A percentile compares a stretch with the other conserved stretches of the same genome.
These are phyloP conservation scores for Calonectria leucothoes DNA, from an alignment of 2,329 filamentous ascomycete genomes.

Conservation along the genomic window DNA sequence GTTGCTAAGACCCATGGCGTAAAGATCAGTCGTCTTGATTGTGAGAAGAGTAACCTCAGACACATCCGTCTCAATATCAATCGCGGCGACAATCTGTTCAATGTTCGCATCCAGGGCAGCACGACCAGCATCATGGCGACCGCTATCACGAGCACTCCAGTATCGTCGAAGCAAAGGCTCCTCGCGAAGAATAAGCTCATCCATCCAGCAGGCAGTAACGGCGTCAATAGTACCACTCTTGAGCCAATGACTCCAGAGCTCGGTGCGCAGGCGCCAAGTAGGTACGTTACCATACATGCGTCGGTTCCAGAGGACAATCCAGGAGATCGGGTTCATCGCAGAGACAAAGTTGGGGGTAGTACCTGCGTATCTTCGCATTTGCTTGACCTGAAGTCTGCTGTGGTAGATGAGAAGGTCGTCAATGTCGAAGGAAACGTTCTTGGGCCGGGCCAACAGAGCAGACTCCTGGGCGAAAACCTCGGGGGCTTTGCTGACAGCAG, in stretches of 20 bases:
- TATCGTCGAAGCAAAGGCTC: slow-evolving; percentile 24
- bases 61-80: slow-evolving; percentile 32
- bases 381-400: slow-evolving; percentile 18
- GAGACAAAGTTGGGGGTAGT: slow-evolving; percentile 1
- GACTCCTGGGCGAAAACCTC: slow-evolving; percentile 17
- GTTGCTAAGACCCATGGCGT: slow-evolving; percentile 33
- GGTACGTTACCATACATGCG: slow-evolving; percentile 27
- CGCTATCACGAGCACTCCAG: slow-evolving; percentile 28
- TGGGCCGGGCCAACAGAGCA: slow-evolving; percentile 6
- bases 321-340: slow-evolving; percentile 14
- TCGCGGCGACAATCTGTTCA: slow-evolving; percentile 29
- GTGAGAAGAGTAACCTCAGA: slow-evolving; percentile 26
- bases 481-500: slow-evolving; percentile 21
- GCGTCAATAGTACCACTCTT: slow-evolving; percentile 25
- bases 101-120: slow-evolving; percentile 24
- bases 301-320: slow-evolving; percentile 24
- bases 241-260: slow-evolving; percentile 32
- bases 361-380: slow-evolving; percentile 23
- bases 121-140: slow-evolving; percentile 16
- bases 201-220: slow-evolving; percentile 31
- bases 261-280: slow-evolving; percentile 33
- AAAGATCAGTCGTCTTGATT: slow-evolving; percentile 33
- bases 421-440: slow-evolving; percentile 25
- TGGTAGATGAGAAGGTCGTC: slow-evolving; percentile 30
- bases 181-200: slow-evolving; percentile 31